A percentile compares a stretch with the other conserved stretches of the same genome.
phyloP scores from a whole-genome alignment of 352 stramenopile genomes.

The Pythium biforme region DNA sequence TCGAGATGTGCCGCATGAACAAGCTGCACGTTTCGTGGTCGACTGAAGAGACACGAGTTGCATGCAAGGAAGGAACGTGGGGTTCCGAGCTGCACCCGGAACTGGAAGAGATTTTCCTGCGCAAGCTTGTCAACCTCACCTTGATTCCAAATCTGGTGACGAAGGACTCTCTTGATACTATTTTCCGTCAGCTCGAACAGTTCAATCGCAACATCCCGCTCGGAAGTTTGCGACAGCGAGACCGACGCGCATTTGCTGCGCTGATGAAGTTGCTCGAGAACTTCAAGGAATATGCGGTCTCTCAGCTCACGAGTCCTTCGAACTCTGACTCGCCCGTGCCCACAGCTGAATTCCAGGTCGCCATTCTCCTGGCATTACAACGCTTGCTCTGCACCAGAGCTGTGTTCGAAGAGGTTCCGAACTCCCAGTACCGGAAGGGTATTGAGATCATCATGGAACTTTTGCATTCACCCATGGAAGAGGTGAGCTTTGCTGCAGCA shows the following conservation, averaged over 20 bases:
- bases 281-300: slow-evolving; percentile 83
- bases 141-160: slow-evolving; percentile 82
- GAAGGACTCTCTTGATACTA: slow-evolving; percentile 66
- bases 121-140: slow-evolving; percentile 76
- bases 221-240: slow-evolving; percentile 63
- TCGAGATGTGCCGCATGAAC: slow-evolving; percentile 89
- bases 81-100: slow-evolving; percentile 78
- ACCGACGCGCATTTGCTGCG: slow-evolving; percentile 70
- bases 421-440: slow-evolving; percentile 83
- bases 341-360: slow-evolving; percentile 79
- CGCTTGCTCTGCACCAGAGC: slow-evolving; percentile 76
- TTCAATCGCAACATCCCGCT: slow-evolving; percentile 87
- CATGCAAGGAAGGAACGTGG: slow-evolving; percentile 87
- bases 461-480: slow-evolving; percentile 80
- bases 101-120: slow-evolving; percentile 80
- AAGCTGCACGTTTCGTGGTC: slow-evolving; percentile 86
- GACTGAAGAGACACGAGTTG: slow-evolving; percentile 82
- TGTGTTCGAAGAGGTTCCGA: slow-evolving; percentile 85
- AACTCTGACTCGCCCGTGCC: slow-evolving; percentile 81
- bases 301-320: slow-evolving; percentile 77
- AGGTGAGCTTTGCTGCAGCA: slow-evolving; percentile 81
- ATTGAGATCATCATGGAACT: slow-evolving; percentile 88
- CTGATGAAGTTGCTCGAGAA: slow-evolving; percentile 85
- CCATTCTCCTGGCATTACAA: slow-evolving; percentile 75
- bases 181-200: slow-evolving; percentile 80